These are phyloP conservation scores for Hypoxylon intermedium DNA, from an alignment of 495 filamentous ascomycete species.

Conservation along the genomic window DNA sequence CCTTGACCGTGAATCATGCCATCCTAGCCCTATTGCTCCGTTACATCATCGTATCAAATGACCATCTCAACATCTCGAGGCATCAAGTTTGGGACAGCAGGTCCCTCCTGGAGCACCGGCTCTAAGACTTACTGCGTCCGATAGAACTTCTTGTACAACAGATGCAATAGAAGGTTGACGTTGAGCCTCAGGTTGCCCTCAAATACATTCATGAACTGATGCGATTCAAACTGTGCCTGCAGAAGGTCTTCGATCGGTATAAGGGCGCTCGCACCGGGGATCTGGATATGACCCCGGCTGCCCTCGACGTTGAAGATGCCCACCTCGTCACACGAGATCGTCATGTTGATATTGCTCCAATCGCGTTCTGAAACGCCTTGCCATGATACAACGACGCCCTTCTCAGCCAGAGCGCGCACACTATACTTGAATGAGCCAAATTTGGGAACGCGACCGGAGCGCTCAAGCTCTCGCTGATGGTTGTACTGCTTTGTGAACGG, in stretches of 20 bases:
- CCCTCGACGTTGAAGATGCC: slow-evolving; percentile 94
- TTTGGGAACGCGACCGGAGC: slow-evolving; percentile 88
- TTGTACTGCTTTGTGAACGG: slow-evolving; percentile 99
- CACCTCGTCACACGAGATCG: slow-evolving; percentile 91
- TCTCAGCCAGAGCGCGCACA: slow-evolving; percentile 85
- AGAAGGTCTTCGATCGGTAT: slow-evolving; percentile 92
- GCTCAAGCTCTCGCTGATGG: slow-evolving; percentile 93
- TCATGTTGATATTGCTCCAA: slow-evolving; percentile 90
- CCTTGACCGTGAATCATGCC: slow-evolving; percentile 22
- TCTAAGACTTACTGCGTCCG: slow-evolving; percentile 66
- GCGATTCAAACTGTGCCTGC: slow-evolving; percentile 95
- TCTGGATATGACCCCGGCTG: slow-evolving; percentile 90
- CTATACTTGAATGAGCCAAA: slow-evolving; percentile 98
- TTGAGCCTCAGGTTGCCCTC: slow-evolving; percentile 87
- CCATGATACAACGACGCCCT: slow-evolving; percentile 91
- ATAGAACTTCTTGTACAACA: slow-evolving; percentile 99
- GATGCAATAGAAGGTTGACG: slow-evolving; percentile 92
- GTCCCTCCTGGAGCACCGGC: slow-evolving; percentile 3
- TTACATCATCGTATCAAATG: slow-evolving; percentile 15
- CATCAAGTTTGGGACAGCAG: not conserved
- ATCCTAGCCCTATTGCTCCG: slow-evolving; percentile 12
- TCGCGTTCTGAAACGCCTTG: slow-evolving; percentile 83
- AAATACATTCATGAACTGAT: slow-evolving; percentile 93
- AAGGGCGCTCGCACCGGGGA: slow-evolving; percentile 89
- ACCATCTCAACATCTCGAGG: not conserved